Evolutionary conservation across 2,329 filamentous ascomycete genomes (phyloP), one percentile per base, ranked within the genome.

Genomic region (Phaeosphaeriaceae sp.): DNA sequence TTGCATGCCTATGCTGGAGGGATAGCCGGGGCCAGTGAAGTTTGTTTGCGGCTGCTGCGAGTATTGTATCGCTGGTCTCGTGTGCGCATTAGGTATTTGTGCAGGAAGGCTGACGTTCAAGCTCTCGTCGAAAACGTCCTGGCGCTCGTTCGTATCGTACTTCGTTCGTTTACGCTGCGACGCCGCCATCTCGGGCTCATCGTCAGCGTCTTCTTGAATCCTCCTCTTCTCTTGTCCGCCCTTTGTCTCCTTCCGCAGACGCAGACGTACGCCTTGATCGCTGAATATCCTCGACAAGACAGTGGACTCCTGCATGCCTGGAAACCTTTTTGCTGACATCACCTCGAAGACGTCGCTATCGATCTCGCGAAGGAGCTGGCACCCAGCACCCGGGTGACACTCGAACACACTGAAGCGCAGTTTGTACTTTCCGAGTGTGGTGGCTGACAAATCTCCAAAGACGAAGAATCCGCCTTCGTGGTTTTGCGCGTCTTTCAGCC

Each of bases 361-460:
- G 55, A 86, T 79, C 7, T 79, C 81, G 0, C 58, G 62, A 36
- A 88, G 78, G 62, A 81, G 84, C 21, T 82, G 79, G 42, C 3
- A 85, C 82, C 53, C 82, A 73, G 51, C 48, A 48, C 66, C 68
- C 62, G 61, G 66, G 41, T 48, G 52, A n/a, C 54, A 50, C 52
- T 75, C 90, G 76, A 90, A 93, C 15, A 96, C 83, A 49, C 86
- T 89, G 73, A 97, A 96, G 54, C 88, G 85, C 41, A 97, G 83
- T 36, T 89, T 84, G 72, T 88, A 94, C 20, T 82, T 83, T 27
- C 93, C 93, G 68, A 91, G 86, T 22, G 88, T 82, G 72, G 90
- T 90, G 59, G 94, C 88, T 0, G 91, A 95, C 21, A 97, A 82
- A 76, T 97, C 92, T 5, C 91, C 91, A 76, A 96, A 96, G n/a